Conservation (phyloP, 2,329 filamentous ascomycete species). For the Diaporthe destruens region DNA sequence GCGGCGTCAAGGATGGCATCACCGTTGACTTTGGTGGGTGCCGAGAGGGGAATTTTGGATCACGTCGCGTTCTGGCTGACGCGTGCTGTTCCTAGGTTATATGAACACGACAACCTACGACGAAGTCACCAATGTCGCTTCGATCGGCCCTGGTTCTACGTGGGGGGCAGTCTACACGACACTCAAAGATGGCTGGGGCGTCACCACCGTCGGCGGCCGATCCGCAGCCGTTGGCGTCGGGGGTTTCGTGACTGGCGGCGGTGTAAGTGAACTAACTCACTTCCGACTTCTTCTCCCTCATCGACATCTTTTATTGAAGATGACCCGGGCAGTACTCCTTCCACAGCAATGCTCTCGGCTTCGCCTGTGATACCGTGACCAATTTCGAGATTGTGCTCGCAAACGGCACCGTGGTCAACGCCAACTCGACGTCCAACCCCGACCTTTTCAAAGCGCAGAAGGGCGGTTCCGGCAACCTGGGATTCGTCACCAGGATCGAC, state of each 20-base stretch:
- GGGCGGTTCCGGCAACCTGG: slow-evolving; percentile 59
- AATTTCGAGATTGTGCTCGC: slow-evolving; percentile 63
- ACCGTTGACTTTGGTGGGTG: slow-evolving; percentile 51
- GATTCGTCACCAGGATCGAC: slow-evolving; percentile 51
- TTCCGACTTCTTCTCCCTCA: no score
- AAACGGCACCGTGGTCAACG: slow-evolving; percentile 58
- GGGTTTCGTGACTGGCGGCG: slow-evolving; percentile 54
- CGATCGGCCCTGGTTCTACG: slow-evolving; percentile 50
- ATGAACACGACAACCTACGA: slow-evolving; percentile 50
- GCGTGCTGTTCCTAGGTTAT: neutral
- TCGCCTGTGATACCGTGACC: slow-evolving; percentile 59
- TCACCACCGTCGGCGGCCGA: slow-evolving; percentile 55
- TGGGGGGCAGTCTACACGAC: slow-evolving; percentile 49
- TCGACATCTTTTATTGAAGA: neutral
- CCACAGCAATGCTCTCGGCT: slow-evolving; percentile 54
- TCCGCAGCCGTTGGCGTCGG: slow-evolving; percentile 57
- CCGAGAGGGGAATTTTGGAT: no score
- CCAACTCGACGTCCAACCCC: slow-evolving; percentile 50
- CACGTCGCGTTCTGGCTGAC: neutral
- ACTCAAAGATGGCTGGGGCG: slow-evolving; percentile 33
- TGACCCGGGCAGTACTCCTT: slow-evolving; percentile 62
- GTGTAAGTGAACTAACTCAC: neutral
- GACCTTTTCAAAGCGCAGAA: slow-evolving; percentile 61
- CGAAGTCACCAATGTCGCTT: slow-evolving; percentile 47
- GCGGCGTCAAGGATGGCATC: slow-evolving; percentile 50